Evolutionary conservation across 441 rosid genomes (phyloP).

Genomic region (Arabidopsis hybrid): DNA sequence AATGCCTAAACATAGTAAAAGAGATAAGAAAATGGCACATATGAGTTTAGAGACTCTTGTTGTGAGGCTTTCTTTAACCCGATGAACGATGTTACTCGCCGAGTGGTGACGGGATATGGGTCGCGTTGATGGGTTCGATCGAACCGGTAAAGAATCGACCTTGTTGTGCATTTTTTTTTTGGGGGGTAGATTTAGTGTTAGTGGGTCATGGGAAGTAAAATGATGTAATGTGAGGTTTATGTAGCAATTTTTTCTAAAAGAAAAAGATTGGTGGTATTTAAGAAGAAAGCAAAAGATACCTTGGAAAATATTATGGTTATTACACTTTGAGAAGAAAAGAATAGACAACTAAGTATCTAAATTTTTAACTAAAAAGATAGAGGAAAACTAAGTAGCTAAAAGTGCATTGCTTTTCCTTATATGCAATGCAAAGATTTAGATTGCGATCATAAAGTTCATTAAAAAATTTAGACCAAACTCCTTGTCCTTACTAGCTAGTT

Average conservation of each 20-base stretch:
- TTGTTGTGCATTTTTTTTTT: constrained; percentile 43
- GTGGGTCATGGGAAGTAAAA: constrained; percentile 14
- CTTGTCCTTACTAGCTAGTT: no score
- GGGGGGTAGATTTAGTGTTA: not conserved
- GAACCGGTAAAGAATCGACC: constrained; percentile 43
- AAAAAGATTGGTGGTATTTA: not conserved
- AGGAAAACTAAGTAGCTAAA: not conserved
- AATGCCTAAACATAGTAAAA: constrained; percentile 59
- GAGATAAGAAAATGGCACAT: constrained; percentile 60
- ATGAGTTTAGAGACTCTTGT: constrained; percentile 61
- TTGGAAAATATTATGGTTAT: constrained; percentile 25
- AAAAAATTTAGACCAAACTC: no score
- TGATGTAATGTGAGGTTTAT: constrained; percentile 10
- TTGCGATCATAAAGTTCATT: no score
- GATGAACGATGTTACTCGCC: constrained; percentile 54
- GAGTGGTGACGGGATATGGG: constrained; percentile 49
- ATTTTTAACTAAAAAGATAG: not conserved
- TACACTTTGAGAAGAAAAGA: constrained; percentile 40
- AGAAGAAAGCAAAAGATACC: constrained; percentile 36
- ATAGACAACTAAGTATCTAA: constrained; percentile 27
- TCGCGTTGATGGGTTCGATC: constrained; percentile 31
- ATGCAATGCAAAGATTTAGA: no score
- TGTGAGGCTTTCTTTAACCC: constrained; percentile 71
- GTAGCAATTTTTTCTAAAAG: not conserved
- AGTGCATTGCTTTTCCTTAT: no score